Conservation (phyloP, 495 filamentous ascomycete genomes). For the Thermochaetoides thermophila region DNA sequence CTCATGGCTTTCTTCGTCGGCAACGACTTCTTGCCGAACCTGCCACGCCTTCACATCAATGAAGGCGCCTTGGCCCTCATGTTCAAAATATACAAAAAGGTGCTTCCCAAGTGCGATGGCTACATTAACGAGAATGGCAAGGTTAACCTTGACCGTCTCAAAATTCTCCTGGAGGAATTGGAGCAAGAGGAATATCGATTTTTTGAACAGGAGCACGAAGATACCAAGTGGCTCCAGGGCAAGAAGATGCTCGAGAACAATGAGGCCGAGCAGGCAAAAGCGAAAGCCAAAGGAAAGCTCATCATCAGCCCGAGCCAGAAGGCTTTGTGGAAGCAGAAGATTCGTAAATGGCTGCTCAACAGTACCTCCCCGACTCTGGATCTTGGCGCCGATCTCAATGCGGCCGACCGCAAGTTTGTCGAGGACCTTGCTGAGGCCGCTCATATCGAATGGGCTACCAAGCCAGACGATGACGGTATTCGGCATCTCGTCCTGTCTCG, state of each 20-base stretch:
- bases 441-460: constrained; percentile 65
- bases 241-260: constrained; percentile 47
- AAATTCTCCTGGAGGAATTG: constrained; percentile 66
- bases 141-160: constrained; percentile 72
- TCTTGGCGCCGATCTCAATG: constrained; percentile 58
- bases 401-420: constrained; percentile 81
- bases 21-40: constrained; percentile 96
- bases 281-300: constrained; percentile 47
- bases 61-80: constrained; percentile 90
- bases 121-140: constrained; percentile 94
- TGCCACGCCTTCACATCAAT: constrained; percentile 95
- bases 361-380: constrained; percentile 42
- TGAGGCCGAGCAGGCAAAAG: constrained; percentile 34
- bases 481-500: constrained; percentile 65
- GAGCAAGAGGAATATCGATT: constrained; percentile 70
- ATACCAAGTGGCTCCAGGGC: constrained; percentile 78
- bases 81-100: constrained; percentile 91
- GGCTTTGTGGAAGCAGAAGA: constrained; percentile 55
- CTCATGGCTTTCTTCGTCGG: constrained; percentile 99
- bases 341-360: constrained; percentile 67
- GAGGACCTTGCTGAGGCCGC: constrained; percentile 74
- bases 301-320: constrained; percentile 72
- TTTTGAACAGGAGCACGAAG: constrained; percentile 80
- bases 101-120: constrained; percentile 74
- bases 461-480: constrained; percentile 62